Evolutionary conservation across 2,329 filamentous ascomycete species (phyloP), one percentile per base, ranked within the genome.

Genomic region (Leptodontidium sp.): DNA sequence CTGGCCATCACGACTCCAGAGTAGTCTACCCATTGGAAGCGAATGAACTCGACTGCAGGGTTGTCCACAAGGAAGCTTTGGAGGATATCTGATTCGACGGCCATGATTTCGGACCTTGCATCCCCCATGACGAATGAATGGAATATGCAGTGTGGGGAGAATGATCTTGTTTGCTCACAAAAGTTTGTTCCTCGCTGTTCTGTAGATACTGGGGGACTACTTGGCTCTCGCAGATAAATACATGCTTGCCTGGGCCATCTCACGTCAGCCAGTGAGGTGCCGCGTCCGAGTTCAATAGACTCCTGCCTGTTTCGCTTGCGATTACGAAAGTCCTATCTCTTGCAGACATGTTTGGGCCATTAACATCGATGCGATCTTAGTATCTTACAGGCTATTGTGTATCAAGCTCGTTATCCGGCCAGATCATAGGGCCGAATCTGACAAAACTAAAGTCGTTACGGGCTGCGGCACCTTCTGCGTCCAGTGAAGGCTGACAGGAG

Each of bases 11-110:
- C 77, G 7, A 86, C 90, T 1, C 87, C 88, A 15, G 91, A 92
- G 78, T 91, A 90, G 79, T 96, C 93, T 24, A 91, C 82, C 89
- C 91, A 95, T 78, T 91, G 90, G 17, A 94, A 82, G 68, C 92
- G 89, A 24, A 96, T 79, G 75, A 90, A 94, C 70, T 89, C 86
- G 6, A 90, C 80, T 0, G 81, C 77, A 0, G 84, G 79, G 61
- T 89, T 84, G 21, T 80, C 77, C 15, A 80, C 76, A 12, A 88
- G 78, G 73, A 90, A 88, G 4, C 32, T 38, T 40, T 58, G 21
- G 24, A 68, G 57, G 2, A 40, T 12, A 7, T 47, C 32, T 21
- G 61, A 64, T 29, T 55, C 49, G 21, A 64, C 49, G 6, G 61
- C 35, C n/a, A 17, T n/a, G 24, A 26, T 21, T 12, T 55, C 32